Conservation (phyloP, 2,329 filamentous ascomycete genomes). For the Uncinocarpus reesii region DNA sequence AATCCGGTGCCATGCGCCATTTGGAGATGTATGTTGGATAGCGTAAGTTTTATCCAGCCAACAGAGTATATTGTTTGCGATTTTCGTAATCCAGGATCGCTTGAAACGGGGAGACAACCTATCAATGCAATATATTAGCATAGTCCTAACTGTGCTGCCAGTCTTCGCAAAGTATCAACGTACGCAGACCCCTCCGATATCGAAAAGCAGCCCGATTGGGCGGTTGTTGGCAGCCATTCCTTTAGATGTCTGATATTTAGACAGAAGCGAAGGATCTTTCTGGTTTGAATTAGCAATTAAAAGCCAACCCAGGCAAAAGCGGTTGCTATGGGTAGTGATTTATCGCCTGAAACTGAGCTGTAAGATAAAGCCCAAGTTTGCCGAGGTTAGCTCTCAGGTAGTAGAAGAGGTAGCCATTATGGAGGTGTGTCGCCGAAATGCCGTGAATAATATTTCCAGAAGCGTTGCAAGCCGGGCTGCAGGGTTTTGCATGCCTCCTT, state of each 20-base stretch:
- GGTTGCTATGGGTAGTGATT: no score
- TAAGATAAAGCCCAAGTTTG: neutral
- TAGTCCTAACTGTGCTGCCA: neutral
- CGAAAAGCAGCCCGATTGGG: conserved; percentile 75
- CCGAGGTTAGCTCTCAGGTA: conserved; percentile 10
- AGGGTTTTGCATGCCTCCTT: no score
- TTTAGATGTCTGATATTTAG: neutral
- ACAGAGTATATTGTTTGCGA: conserved; percentile 62
- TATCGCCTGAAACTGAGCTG: no score
- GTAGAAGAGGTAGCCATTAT: no score
- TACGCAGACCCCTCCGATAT: conserved; percentile 96
- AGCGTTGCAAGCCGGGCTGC: no score
- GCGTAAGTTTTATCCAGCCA: conserved; percentile 87
- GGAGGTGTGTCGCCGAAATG: no score
- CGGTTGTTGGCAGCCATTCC: conserved; percentile 36
- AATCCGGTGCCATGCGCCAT: conserved; percentile 77
- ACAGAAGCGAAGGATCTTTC: neutral
- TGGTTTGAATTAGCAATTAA: neutral
- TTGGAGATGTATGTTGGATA: conserved; percentile 65
- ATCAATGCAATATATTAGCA: conserved; percentile 1
- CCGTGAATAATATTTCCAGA: no score
- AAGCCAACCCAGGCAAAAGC: neutral
- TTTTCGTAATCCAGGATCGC: conserved; percentile 86
- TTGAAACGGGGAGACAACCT: conserved; percentile 89
- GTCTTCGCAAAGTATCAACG: conserved; percentile 33